Conservation (phyloP, 192 early-diverging fungal genomes). For the Neocallimastix lanati region DNA sequence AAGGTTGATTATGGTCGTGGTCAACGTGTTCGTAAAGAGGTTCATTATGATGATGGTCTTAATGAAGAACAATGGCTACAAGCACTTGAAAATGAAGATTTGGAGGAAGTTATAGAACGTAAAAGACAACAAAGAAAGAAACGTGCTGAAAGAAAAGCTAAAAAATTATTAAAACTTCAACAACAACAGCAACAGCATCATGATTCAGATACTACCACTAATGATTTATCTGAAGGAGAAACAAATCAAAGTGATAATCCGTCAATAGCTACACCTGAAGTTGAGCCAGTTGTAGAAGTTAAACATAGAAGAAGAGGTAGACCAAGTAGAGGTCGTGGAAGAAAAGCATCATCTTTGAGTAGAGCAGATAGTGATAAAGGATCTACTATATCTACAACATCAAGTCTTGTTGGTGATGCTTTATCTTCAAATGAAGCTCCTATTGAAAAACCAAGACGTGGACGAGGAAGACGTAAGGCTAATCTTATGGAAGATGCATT, state of each 20-base stretch:
- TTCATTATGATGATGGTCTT: conserved; percentile 80
- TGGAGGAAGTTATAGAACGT: conserved; percentile 14
- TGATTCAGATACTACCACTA: background rate
- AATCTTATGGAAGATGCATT: background rate
- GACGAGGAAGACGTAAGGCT: conserved; percentile 6
- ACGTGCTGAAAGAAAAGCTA: conserved; percentile 5
- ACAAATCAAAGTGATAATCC: background rate
- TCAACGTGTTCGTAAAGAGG: conserved; percentile 48
- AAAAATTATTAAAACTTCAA: conserved; percentile 11
- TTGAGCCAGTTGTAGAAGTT: background rate
- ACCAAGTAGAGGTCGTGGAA: conserved; percentile 6
- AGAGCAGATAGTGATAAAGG: conserved; percentile 2
- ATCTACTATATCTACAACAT: background rate
- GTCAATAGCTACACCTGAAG: background rate
- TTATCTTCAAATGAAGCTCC: background rate
- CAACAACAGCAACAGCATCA: conserved; percentile 9
- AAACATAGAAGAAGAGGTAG: conserved; percentile 5
- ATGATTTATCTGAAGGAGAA: background rate
- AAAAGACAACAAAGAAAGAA: conserved; percentile 12
- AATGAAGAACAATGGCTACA: conserved; percentile 87
- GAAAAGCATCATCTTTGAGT: conserved; percentile 7
- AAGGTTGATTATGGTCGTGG: conserved; percentile 49
- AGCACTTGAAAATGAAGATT: conserved; percentile 13
- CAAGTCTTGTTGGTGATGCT: background rate
- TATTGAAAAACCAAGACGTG: background rate